A percentile compares a stretch with the other conserved stretches of the same genome.
Conservation (phyloP, 306 rosid genomes). For the Acacia crassicarpa region DNA sequence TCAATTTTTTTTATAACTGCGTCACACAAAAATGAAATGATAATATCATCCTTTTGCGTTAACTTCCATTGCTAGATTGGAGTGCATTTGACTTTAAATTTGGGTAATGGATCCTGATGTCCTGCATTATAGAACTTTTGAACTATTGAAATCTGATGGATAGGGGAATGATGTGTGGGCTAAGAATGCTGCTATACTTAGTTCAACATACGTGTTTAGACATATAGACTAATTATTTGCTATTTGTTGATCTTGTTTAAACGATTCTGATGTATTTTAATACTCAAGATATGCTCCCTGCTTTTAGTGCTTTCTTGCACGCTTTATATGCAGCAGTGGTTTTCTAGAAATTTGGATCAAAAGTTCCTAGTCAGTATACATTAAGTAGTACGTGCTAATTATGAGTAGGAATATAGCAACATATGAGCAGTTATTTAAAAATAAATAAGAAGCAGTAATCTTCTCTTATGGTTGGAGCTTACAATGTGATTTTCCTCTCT, state of each 20-base stretch:
- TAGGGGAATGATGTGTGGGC: neutral
- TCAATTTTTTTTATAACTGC: neutral
- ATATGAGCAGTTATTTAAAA: neutral
- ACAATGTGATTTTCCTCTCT: neutral
- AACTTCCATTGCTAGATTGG: neutral
- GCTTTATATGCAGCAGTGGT: neutral
- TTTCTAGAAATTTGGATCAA: neutral
- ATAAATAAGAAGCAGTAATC: slow-evolving; percentile 10
- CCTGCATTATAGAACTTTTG: neutral
- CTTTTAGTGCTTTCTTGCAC: slow-evolving; percentile 9
- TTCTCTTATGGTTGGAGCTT: neutral
- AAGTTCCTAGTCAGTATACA: neutral
- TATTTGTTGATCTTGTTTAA: slow-evolving; percentile 3
- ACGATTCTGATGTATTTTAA: neutral
- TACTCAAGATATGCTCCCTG: neutral
- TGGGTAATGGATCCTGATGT: neutral
- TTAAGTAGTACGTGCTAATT: slow-evolving; percentile 9
- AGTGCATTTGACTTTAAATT: neutral
- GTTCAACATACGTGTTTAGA: neutral
- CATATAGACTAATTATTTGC: neutral
- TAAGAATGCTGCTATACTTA: neutral
- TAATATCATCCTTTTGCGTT: neutral
- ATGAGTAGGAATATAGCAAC: slow-evolving; percentile 18
- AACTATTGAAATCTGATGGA: neutral
- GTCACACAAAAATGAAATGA: neutral